Conservation (phyloP, 2,329 filamentous ascomycete genomes). For the Aspergillus pseudoglaucus region DNA sequence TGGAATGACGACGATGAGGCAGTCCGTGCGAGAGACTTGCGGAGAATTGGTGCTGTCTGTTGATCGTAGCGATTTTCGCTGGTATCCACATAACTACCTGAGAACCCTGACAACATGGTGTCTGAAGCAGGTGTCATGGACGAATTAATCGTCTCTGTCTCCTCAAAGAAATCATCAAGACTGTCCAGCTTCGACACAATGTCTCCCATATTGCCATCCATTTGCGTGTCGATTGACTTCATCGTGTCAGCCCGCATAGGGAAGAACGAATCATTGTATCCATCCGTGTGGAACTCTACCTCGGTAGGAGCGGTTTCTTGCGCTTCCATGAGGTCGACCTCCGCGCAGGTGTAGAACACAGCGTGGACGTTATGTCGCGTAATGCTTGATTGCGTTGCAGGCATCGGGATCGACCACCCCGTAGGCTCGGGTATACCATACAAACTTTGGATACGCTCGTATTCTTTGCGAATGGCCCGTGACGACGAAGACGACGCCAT, state of each 20-base stretch:
- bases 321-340: slow-evolving; percentile 53
- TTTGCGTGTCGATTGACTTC: slow-evolving; percentile 69
- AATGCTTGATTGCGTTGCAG: slow-evolving; percentile 77
- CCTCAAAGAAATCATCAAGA: slow-evolving; percentile 75
- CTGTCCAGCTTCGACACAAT: slow-evolving; percentile 73
- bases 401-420: slow-evolving; percentile 92
- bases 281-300: slow-evolving; percentile 86
- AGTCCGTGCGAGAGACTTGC: slow-evolving; percentile 69
- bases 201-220: slow-evolving; percentile 66
- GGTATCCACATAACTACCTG: slow-evolving; percentile 61
- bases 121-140: slow-evolving; percentile 39
- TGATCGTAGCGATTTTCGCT: slow-evolving; percentile 85
- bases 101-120: slow-evolving; percentile 42
- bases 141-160: slow-evolving; percentile 54
- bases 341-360: slow-evolving; percentile 89
- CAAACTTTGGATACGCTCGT: slow-evolving; percentile 84
- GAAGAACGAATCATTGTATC: slow-evolving; percentile 72
- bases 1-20: slow-evolving; percentile 72
- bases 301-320: slow-evolving; percentile 67
- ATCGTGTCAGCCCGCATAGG: slow-evolving; percentile 81
- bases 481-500: slow-evolving; percentile 81
- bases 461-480: slow-evolving; percentile 82
- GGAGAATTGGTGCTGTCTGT: slow-evolving; percentile 81
- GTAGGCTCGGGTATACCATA: slow-evolving; percentile 95
- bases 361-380: slow-evolving; percentile 91